Percentiles rank a stretch among this genome's conserved stretches.
These are phyloP conservation scores for Ogataea zsoltii DNA, from an alignment of 805 yeast genomes.

Conservation along the genomic window DNA sequence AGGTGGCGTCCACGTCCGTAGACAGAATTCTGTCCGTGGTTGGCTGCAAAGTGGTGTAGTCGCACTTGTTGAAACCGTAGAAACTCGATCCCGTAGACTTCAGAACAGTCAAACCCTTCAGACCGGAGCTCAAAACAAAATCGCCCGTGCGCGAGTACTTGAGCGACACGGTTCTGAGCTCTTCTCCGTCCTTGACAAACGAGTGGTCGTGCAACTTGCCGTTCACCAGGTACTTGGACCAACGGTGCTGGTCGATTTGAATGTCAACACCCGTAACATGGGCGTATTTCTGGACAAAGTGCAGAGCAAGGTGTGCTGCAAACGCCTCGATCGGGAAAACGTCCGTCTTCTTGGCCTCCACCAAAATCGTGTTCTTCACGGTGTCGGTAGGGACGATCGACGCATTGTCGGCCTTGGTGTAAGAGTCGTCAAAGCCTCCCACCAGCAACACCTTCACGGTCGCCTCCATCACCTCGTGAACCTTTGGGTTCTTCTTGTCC, in stretches of 20 bases:
- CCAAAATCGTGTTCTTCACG: constrained; percentile 82
- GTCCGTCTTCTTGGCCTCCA: constrained; percentile 78
- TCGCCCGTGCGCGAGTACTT: constrained; percentile 54
- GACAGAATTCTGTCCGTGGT: constrained; percentile 84
- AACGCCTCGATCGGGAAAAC: constrained; percentile 91
- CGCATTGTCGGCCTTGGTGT: constrained; percentile 85
- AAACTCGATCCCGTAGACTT: constrained; percentile 94
- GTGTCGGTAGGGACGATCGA: constrained; percentile 95
- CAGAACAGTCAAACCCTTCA: constrained; percentile 78
- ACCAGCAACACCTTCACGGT: constrained; percentile 72
- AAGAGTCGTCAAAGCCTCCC: constrained; percentile 78
- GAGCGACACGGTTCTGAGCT: constrained; percentile 63
- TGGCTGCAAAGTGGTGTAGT: constrained; percentile 84
- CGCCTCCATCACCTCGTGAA: constrained; percentile 84
- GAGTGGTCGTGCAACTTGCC: constrained; percentile 84
- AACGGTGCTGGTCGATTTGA: constrained; percentile 67
- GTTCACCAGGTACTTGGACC: constrained; percentile 74
- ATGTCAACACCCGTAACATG: constrained; percentile 76
- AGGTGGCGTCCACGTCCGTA: constrained; percentile 76
- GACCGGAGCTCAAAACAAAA: constrained; percentile 61
- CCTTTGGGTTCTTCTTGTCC: constrained; percentile 67
- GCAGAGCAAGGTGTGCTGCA: constrained; percentile 81
- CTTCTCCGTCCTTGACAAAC: constrained; percentile 82
- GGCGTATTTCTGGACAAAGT: constrained; percentile 72
- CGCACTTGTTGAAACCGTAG: constrained; percentile 82